These are phyloP conservation scores for Gossypium longicalyx DNA, from an alignment of 345 rosid species.

Conservation along the genomic window DNA sequence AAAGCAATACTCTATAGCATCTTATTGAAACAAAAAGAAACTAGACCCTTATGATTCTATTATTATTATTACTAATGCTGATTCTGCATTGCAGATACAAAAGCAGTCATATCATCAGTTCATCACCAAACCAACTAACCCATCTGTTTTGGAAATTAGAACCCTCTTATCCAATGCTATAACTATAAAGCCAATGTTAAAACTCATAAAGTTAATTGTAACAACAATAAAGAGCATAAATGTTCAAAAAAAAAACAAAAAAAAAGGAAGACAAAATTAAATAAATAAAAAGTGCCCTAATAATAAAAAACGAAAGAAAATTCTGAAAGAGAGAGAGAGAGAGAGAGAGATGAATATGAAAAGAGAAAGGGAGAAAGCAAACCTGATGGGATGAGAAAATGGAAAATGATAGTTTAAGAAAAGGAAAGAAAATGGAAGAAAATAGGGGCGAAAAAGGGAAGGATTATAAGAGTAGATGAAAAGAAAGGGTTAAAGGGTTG, in stretches of 20 bases:
- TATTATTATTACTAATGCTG: neutral
- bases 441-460: neutral
- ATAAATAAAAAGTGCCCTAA: neutral
- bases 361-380: neutral
- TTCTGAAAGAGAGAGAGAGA: neutral
- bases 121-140: neutral
- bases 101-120: neutral
- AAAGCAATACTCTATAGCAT: neutral
- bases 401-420: neutral
- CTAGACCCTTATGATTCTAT: neutral
- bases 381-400: slow-evolving; percentile 2
- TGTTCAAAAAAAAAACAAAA: neutral
- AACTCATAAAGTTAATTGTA: neutral
- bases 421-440: neutral
- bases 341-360: neutral
- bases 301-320: neutral
- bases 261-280: neutral
- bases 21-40: neutral
- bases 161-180: neutral
- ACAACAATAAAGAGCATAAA: too few relatives aligned
- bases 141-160: neutral
- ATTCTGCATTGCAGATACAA: neutral
- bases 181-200: neutral
- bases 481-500: neutral
- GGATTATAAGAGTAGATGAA: neutral